phyloP scores from a whole-genome alignment of 177 flowering plant genomes.

The Vitis hybrid region DNA sequence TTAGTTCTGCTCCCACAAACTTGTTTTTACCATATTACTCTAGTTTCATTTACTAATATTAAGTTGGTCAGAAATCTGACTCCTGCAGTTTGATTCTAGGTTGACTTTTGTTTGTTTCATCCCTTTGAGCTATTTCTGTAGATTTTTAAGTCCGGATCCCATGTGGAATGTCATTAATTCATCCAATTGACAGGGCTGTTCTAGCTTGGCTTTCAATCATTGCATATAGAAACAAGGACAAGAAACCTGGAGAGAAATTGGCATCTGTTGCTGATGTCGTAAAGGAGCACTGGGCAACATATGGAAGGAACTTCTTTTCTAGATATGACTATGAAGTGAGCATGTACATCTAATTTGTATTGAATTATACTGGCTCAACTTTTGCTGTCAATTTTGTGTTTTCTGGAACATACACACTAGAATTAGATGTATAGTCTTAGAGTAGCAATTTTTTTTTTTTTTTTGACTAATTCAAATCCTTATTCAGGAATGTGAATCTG shows the following conservation, averaged over 20 bases:
- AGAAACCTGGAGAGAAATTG: constrained; percentile 72
- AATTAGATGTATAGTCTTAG: constrained; percentile 2
- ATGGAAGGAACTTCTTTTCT: constrained; percentile 97
- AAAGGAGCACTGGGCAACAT: constrained; percentile 89
- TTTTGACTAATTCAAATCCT: not conserved
- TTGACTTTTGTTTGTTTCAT: not conserved
- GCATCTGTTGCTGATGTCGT: constrained; percentile 90
- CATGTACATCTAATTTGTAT: not conserved
- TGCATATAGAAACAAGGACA: constrained; percentile 82
- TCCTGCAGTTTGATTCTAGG: not conserved
- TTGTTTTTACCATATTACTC: not conserved
- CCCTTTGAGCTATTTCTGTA: not conserved
- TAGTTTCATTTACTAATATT: not conserved
- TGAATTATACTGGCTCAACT: too few relatives aligned
- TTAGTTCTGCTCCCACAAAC: not conserved
- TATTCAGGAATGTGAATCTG: constrained; percentile 92
- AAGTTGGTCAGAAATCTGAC: not conserved
- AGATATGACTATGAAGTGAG: constrained; percentile 97
- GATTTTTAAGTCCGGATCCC: not conserved
- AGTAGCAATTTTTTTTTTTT: constrained; percentile 4
- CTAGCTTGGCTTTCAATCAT: constrained; percentile 96
- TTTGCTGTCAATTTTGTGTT: not conserved
- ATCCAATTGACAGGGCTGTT: constrained; percentile 70
- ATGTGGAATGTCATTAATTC: constrained; percentile 1
- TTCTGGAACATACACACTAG: not conserved